Base-by-base conservation (phyloP, 495 filamentous ascomycete genomes). In the Parachaetomium inaequale region DNA sequence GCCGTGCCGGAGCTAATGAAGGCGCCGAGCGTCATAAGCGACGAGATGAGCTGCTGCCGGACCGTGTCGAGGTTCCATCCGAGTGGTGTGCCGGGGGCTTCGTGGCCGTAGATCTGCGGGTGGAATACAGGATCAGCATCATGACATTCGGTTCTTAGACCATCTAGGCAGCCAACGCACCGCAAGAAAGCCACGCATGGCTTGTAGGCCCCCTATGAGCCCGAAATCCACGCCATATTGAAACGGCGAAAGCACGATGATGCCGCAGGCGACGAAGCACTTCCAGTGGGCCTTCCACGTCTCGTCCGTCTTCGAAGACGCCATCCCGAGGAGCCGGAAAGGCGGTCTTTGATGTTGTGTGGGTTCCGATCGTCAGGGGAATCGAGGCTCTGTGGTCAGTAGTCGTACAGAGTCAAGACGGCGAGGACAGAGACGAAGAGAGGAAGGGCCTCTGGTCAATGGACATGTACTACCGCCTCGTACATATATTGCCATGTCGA, bases 211-310 rank as follows among this genome's bases (percentile, higher is more conserved):
- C 11, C 82, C 83, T 51, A 87, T 83, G 54, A 85, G 73, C 15
- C 82, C 83, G 65, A 85, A 87, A 61, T 87, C 84, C 49, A 86
- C 68, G 11, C 84, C 83, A 76, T 86, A 87, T 66, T 86, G 84
- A 64, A 87, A 87, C 0, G 84, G 81, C 47, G 68, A 78, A 58
- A 81, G 79, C 43, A 77, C 79, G 64, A 79, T 78, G 26, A 78
- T 75, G 55, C 72, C 76, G 66, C 76, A 79, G 51, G 76, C 77
- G n/a, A 73, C 17, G 59, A 79, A 70, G 21, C 70, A 73, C 60
- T 69, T 73, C 73, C 74, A 74, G 59, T 79, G 76, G 61, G 69
- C 71, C 28, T 67, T 74, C 69, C 69, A 71, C 55, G 45, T 56
- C 54, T 69, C 67, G 2, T 63, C 43, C 25, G 3, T 53, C 26